Evolutionary conservation across 1,139 yeast species (phyloP).

Genomic region (Magnusiomyces ingens): DNA sequence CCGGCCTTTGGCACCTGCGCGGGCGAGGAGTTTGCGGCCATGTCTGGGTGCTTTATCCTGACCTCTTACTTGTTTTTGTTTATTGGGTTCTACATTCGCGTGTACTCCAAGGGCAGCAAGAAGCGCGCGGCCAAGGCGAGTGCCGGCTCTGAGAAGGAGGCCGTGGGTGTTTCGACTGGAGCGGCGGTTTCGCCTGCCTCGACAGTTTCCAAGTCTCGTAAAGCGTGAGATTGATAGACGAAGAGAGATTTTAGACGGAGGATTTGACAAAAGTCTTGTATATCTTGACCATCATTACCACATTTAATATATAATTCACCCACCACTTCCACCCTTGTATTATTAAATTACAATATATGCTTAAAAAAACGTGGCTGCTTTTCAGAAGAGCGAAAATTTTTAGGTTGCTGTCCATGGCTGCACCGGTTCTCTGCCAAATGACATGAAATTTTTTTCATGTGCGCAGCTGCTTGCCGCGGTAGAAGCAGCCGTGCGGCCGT

Average conservation of each 20-base stretch:
- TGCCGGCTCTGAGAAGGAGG: slow-evolving; percentile 16
- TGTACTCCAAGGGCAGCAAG: slow-evolving; percentile 47
- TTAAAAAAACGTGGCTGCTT: too few species aligned
- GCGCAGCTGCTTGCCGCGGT: too few species aligned
- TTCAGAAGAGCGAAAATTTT: too few species aligned
- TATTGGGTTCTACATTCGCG: slow-evolving; percentile 87
- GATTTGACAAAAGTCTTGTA: not conserved
- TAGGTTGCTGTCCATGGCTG: too few species aligned
- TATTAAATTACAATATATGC: too few species aligned
- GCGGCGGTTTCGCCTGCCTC: slow-evolving; percentile 17
- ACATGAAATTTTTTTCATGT: too few species aligned
- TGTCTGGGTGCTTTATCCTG: slow-evolving; percentile 81
- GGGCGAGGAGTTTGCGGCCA: slow-evolving; percentile 90
- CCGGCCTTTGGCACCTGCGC: slow-evolving; percentile 86
- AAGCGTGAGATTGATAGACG: slow-evolving; percentile 6
- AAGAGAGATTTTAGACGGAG: not conserved
- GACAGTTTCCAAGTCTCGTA: slow-evolving; percentile 14
- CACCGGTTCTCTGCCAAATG: too few species aligned
- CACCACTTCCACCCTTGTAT: too few species aligned
- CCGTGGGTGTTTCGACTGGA: slow-evolving; percentile 16
- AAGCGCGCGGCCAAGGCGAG: slow-evolving; percentile 19
- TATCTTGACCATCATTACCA: too few species aligned
- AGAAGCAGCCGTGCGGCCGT: too few species aligned
- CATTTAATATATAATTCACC: too few species aligned
- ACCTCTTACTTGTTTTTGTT: slow-evolving; percentile 85